Base-by-base conservation (phyloP, 805 yeast genomes). In the Candida endomychidarum region DNA sequence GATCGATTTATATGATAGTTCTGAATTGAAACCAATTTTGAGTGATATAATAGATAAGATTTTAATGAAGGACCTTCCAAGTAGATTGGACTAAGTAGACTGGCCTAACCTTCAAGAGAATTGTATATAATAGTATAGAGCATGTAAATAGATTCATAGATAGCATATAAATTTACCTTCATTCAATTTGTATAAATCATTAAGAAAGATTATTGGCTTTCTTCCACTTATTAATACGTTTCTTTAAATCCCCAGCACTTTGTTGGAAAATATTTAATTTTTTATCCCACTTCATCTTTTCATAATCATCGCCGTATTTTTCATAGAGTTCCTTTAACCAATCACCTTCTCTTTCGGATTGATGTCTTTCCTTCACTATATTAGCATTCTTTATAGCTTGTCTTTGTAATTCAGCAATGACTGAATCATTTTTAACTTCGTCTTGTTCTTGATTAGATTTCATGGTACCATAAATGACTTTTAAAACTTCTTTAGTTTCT, bases 211-310 rank as follows among this genome's bases (percentile, higher is more conserved):
- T 54, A 46, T 74, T 63, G 34, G 57, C 50, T 57, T 74, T 72
- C 58, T 80, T 81, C 91, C 95, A 87, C 59, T 78, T 83, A 15
- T 49, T 54, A 32, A 91, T 69, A 57, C 93, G 78, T 60, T 77
- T 78, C 62, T 75, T 83, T 51, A 91, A 66, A 53, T 88, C 95
- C 19, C 95, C 95, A n/a, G 81, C 81, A 46, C 86, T 75, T 60
- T 86, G 88, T 65, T 90, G 97, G 62, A 74, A 77, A 2, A 82
- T 76, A 60, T 91, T 91, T 47, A 90, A 71, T 60, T 85, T 85
- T 63, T 77, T 78, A 61, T 93, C 99, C 86, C 95, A 85, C 59
- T 80, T 83, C 99, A 93, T 93, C 52, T 81, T 86, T 34, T 75
- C 82, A 58, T 81, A 89, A 59, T 93, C 83, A 49, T 88, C 95